Conservation (phyloP, 1,139 yeast species). For the Yamadazyma blattariae region DNA sequence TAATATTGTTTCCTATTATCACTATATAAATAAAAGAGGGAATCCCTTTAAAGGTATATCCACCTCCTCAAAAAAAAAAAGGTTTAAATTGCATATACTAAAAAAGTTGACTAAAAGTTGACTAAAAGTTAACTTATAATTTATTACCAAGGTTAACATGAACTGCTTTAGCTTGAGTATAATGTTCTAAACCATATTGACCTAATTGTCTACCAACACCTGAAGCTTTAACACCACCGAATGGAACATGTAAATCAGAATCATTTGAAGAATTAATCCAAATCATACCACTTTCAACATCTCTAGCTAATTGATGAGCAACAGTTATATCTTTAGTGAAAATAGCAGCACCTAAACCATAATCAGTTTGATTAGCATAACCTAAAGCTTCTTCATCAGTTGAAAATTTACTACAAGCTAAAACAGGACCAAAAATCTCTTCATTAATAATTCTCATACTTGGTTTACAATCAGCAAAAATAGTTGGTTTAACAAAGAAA, state of each 20-base stretch:
- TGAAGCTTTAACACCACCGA: slow-evolving; percentile 75
- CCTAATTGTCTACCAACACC: slow-evolving; percentile 92
- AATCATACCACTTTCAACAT: slow-evolving; percentile 53
- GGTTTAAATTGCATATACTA: too few relatives aligned
- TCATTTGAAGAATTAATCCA: slow-evolving; percentile 73
- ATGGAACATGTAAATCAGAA: slow-evolving; percentile 73
- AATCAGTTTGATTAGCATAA: slow-evolving; percentile 50
- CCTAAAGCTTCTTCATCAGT: slow-evolving; percentile 52
- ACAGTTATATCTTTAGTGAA: slow-evolving; percentile 57
- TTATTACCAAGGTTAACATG: slow-evolving; percentile 57
- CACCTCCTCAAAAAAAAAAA: too few relatives aligned
- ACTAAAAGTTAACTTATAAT: slow-evolving; percentile 18
- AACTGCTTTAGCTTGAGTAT: slow-evolving; percentile 78
- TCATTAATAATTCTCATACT: slow-evolving; percentile 53
- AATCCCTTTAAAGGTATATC: too few relatives aligned
- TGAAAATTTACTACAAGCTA: slow-evolving; percentile 48
- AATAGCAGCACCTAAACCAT: slow-evolving; percentile 72
- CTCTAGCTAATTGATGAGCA: slow-evolving; percentile 46
- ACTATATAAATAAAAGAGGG: too few relatives aligned
- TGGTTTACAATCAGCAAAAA: slow-evolving; percentile 52
- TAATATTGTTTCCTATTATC: too few relatives aligned
- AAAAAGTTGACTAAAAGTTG: too few relatives aligned
- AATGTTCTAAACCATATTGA: slow-evolving; percentile 71
- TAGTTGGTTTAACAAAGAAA: slow-evolving; percentile 51
- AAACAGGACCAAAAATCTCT: slow-evolving; percentile 63